Evolutionary conservation across 2,329 filamentous ascomycete species (phyloP), one percentile per base, ranked within the genome.

Genomic region (Fusarium odoratissimum): DNA sequence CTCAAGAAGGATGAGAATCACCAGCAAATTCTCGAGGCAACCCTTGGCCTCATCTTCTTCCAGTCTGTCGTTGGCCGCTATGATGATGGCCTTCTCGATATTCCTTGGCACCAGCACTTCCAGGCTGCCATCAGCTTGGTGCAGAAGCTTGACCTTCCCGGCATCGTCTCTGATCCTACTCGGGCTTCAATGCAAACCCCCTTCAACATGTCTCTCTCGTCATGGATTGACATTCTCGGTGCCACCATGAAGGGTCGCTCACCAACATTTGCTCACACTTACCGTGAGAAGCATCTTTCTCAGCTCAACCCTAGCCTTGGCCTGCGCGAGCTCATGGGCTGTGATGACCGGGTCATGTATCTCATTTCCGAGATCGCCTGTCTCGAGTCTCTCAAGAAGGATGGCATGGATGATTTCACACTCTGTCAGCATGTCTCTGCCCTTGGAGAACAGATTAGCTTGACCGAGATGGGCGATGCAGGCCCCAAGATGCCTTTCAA

Each of bases 191-290:
- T 74, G 44, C 91, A 91, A 70, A 90, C 93, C 9, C 92, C 94
- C 16, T 98, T 98, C 89, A 97, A 95, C 88, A 98, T 98, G 95
- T 95, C 94, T 3, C 86, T 97, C 71, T 92, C 94, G 10, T 88
- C 95, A 14, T 98, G 96, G 96, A 97, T 98, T 78, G 96, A 99
- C 82, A 98, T 99, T 75, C 90, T 98, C 38, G 96, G 96, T 71
- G 92, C 95, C 4, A 97, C 95, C 14, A 97, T 99, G 91, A 89
- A 93, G 71, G 95, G 95, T 38, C 90, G 91, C 63, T 92, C 94
- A 14, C 96, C 96, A 12, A 89, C 90, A 13, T 98, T 98, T 79
- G 95, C 96, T 8, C 93, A 98, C 84, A 94, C 93, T n/a, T 99
- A 98, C 84, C 92, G 96, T 55, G 92, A 96, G 81, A 97, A 98